Evolutionary conservation across 257 asterid genomes (phyloP), one percentile per base, ranked within the genome.

Genomic region (Lavandula angustifolia): DNA sequence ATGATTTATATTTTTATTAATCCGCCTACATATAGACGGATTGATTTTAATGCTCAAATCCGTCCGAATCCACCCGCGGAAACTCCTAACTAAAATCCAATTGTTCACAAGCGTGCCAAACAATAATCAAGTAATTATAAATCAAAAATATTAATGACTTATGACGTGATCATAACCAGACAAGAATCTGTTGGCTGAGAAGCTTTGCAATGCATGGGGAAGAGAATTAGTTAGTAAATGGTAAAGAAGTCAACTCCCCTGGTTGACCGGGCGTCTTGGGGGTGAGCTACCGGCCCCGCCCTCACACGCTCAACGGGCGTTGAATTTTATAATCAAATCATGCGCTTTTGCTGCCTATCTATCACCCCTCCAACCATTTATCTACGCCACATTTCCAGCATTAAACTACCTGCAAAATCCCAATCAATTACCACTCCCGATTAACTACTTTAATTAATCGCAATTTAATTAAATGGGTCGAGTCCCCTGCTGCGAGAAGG

Each of bases 401-500:
- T 33, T 17, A 31, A 29, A 34, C 37, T 16, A 58, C 38, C 55
- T 8, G 33, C 9, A 8, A n/a, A n/a, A n/a, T n/a, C n/a, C n/a
- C n/a, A n/a, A n/a, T n/a, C n/a, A n/a, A n/a, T n/a, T n/a, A n/a
- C n/a, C n/a, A n/a, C n/a, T n/a, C n/a, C n/a, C n/a, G n/a, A n/a
- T n/a, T n/a, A n/a, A n/a, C n/a, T n/a, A n/a, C n/a, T n/a, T n/a
- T n/a, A 33, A 6, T 6, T 6, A 1, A 1, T 37, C 42, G 9
- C 3, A 1, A 37, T 37, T 37, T 1, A 8, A 2, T 2, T 8
- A 58, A 3, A 89, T 92, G 99, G 99, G 97, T 1, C 43, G 99
- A 43, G 79, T 87, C 16, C 96, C 96, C 0, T 94, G 99, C 75
- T 94, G 97, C 75, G 99, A 90, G 68, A 94, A 94, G 69, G 97